Base-by-base conservation (phyloP, 192 early-diverging fungal genomes). In the Coemansia biformis region DNA sequence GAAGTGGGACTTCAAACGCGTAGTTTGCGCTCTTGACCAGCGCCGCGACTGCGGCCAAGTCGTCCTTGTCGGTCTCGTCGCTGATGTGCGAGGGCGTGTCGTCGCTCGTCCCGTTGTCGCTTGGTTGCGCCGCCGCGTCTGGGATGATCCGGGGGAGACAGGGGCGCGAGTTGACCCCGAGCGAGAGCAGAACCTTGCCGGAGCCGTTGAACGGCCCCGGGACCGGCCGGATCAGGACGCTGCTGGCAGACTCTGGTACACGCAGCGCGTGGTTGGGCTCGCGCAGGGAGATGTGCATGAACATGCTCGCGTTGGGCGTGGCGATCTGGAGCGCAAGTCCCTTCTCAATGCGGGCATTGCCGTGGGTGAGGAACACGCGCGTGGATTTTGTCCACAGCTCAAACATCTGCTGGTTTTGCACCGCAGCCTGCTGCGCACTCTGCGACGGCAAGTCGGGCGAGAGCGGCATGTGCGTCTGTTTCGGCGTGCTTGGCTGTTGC, bases 41-140 rank as follows among this genome's bases (percentile, higher is more conserved):
- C 14, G 44, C 17, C 3, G 56, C 37, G 5, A 56, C 18, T 9
- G 44, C 8, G 8, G 30, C 23, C 5, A 42, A 4, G 2, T 59
- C 63, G 23, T 73, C 69, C 50, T 58, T 73, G 10, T 73, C 69
- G 4, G 54, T 26, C 8, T 71, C 68, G 24, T 64, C 61, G 48
- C 61, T 56, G 28, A 44, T 18, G 34, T 52, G 41, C 30, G 69
- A 73, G 14, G 57, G 62, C 35, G 62, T 49, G 11, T 61, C 58
- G 14, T 65, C 63, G 38, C 32, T 46, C 34, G 41, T 22, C 29
- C 49, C 50, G 26, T 56, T 55, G 7, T 61, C 66, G 41, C 40
- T 34, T 24, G 50, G 30, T 40, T 57, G 48, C 8, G 17, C 46
- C 0, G 15, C 40, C 32, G 19, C 41, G 31, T 66, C 57, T 11